Evolutionary conservation across 495 filamentous ascomycete genomes (phyloP), one percentile per base, ranked within the genome.

Genomic region (Hypomontagnella submonticulosa): DNA sequence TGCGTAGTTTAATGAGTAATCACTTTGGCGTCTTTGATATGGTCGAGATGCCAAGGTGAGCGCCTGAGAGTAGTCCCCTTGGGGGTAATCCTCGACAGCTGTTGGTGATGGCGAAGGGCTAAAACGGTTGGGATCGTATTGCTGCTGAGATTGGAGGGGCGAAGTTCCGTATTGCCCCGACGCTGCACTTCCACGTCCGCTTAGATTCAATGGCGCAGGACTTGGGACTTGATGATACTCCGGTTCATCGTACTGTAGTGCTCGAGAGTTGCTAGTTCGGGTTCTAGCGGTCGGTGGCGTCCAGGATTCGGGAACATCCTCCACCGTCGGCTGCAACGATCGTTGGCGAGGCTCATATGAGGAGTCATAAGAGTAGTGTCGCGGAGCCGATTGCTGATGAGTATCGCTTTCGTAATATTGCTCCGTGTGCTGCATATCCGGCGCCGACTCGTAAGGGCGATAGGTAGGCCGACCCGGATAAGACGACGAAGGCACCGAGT

Each of bases 281-380:
- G 77, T 79, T 57, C 80, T 70, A n/a, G 72, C 67, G 12, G 71
- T 74, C 1, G 82, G 82, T 11, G 71, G 71, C 13, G 69, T 72
- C 71, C 71, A 74, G 4, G 81, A 81, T 44, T 82, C 80, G 2
- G 85, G 83, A 44, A 86, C 88, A 71, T 90, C 88, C 67, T 90
- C 88, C 42, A 90, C 88, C 4, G 83, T 85, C 18, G 87, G 86
- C 59, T 90, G 88, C 88, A 90, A 88, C 12, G 80, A 77, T 36
- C 81, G 79, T 60, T 81, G 66, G 20, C 72, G 70, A 6, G 67
- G 20, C 30, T 81, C 80, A 57, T 81, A 83, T 40, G 67, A 59
- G 3, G 74, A 49, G 57, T 85, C 83, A 52, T 81, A 84, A 4
- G 81, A 83, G 46, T 84, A 74, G 66, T 84, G 81, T 0, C 79